Evolutionary conservation across 345 rosid genomes (phyloP).

Genomic region (Corchorus olitorius): DNA sequence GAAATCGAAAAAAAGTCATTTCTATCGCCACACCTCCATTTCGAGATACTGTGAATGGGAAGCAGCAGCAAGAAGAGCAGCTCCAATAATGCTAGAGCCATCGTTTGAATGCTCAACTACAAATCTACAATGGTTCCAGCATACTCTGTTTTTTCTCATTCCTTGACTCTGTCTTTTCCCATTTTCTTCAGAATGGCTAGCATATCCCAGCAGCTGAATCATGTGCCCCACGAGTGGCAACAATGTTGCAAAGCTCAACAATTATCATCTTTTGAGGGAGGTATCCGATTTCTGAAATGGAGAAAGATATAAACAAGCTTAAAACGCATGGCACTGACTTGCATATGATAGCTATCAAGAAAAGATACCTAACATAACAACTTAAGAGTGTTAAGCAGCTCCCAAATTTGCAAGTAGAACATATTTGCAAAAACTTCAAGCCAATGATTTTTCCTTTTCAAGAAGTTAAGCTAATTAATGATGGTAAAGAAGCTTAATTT

Average conservation of each 20-base stretch:
- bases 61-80: conserved; percentile 75
- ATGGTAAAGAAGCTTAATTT: not conserved
- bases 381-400: no score
- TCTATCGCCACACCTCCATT: no score
- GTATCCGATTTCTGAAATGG: conserved; percentile 49
- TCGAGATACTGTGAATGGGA: conserved; percentile 69
- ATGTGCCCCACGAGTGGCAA: no score
- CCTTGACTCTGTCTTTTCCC: no score
- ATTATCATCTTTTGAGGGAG: conserved; percentile 58
- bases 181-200: no score
- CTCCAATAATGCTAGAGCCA: conserved; percentile 85
- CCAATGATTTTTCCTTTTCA: not conserved
- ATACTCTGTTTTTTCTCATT: no score
- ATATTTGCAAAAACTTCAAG: not conserved
- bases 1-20: not conserved
- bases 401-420: not conserved
- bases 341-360: not conserved
- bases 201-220: no score
- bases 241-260: no score
- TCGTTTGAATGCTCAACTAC: no score
- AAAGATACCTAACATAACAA: not conserved
- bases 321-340: no score
- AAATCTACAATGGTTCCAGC: no score
- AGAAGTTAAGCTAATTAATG: not conserved
- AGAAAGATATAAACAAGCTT: not conserved